Conservation (phyloP, 768 basidiomycete genomes). For the Candolleomyces eurysporus region DNA sequence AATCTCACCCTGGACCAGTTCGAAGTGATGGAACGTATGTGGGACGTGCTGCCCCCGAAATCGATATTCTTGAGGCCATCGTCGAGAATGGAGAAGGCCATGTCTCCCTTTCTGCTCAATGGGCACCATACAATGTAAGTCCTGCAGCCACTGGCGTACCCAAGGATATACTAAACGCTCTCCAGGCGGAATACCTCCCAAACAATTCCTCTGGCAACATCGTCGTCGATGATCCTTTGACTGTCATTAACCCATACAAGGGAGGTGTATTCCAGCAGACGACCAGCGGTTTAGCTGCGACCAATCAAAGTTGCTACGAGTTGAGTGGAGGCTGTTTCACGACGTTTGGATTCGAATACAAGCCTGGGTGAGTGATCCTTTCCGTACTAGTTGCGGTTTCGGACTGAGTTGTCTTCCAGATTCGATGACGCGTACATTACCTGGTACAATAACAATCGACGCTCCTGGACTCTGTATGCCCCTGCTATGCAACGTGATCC, state of each 20-base stretch:
- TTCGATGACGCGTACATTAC: constrained; percentile 59
- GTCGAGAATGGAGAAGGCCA: constrained; percentile 23
- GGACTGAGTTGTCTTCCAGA: constrained; percentile 26
- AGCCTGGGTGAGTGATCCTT: constrained; percentile 33
- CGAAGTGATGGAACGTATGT: constrained; percentile 48
- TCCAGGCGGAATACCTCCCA: constrained; percentile 55
- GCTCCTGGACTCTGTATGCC: constrained; percentile 55
- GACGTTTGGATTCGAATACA: constrained; percentile 48
- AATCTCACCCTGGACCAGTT: constrained; percentile 37
- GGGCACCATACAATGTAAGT: constrained; percentile 57
- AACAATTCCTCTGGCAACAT: constrained; percentile 41
- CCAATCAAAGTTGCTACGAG: constrained; percentile 65
- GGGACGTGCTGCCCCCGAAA: constrained; percentile 61
- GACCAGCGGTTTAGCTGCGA: constrained; percentile 59
- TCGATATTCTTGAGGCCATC: constrained; percentile 61
- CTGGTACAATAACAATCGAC: constrained; percentile 59
- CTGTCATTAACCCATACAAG: constrained; percentile 50
- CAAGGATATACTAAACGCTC: constrained; percentile 15
- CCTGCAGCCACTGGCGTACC: constrained; percentile 20
- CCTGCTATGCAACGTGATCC: constrained; percentile 50
- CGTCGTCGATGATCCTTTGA: constrained; percentile 44
- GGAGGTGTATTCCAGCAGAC: constrained; percentile 73
- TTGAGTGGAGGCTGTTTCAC: constrained; percentile 26
- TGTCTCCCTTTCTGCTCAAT: constrained; percentile 54
- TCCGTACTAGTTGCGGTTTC: background rate